Base-by-base conservation (phyloP, 176 grass and related monocot genomes). In the Chloris gayana region DNA sequence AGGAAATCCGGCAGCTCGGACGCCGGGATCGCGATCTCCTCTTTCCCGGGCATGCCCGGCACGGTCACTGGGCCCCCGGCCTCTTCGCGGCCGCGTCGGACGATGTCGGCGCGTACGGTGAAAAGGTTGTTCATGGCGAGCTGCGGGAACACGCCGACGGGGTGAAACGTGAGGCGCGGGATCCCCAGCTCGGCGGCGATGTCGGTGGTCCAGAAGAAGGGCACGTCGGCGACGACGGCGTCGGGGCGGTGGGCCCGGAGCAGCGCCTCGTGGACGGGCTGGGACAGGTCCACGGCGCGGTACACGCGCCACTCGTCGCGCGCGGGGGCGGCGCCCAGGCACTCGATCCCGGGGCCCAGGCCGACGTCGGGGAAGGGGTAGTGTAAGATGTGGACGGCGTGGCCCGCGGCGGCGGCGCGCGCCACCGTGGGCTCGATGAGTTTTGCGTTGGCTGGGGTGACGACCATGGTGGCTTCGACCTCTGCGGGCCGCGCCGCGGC, bases 1-100 rank as follows among this genome's bases (percentile, higher is more conserved):
- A 97, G 53, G 80, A 98, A 94, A 9, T 19, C 19, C 12, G 95
- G 95, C 14, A 98, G 89, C 86, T 98, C 95, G 9, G 90, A 76
- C 69, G 15, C 62, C 15, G 95, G 95, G 63, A 98, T 84, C 18
- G 35, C 1, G 75, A 98, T n/a, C n/a, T n/a, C 62, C 47, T 84
- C 41, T 2, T 44, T 44, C 41, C 41, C 41, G 25, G 90, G 95
- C 6, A 98, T 6, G 17, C 47, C 67, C 10, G 90, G 90, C 41
- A 98, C 91, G 72, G 62, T 4, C 41, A 88, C 8, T 2, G 67
- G 19, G 32, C 58, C 24, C 8, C 7, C 25, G 5, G 9, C 51
- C 18, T n/a, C n/a, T n/a, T 5, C 42, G n/a, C 15, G 2, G n/a
- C 81, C 60, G 5, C 30, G 18, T 7, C 77, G 66, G 33, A 82